Base-by-base conservation (phyloP, 2,329 filamentous ascomycete genomes). In the Chrysoporthe deuterocubensis region DNA sequence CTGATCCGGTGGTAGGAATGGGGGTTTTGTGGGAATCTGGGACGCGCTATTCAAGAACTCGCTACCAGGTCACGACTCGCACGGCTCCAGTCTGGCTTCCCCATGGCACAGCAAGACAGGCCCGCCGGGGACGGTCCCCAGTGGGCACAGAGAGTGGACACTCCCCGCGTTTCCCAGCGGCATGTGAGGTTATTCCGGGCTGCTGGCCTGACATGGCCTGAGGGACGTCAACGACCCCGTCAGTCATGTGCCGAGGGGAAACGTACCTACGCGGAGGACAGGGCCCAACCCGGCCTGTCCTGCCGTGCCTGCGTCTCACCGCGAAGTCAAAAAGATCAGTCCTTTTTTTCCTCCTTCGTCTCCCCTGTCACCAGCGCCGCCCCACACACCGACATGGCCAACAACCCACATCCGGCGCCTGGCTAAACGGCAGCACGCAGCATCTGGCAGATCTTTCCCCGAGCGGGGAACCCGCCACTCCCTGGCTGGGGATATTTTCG, bases 391-490 rank as follows among this genome's bases (percentile, higher is more conserved):
- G 16, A 16, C 26, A 32, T 13, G 32, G 50, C 50, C 26, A 26
- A 54, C 32, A 32, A 9, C 6, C 37, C 37, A 9, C 9, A 26
- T 40, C 58, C 8, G 21, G 43, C 59, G 40, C 37, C 26, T 50
- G 58, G 32, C 42, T 32, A 21, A 64, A 54, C 26, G 26, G 14
- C 34, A 62, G 62, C 37, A 62, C 46, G 64, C 44, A 67, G 62
- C 42, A 64, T 3, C 44, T 62, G 42, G 65, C 43, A 14, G 50
- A 48, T 58, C 63, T 67, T 67, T 60, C 26, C 61, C 65, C 34
- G 60, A 69, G 68, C 58, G 62, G 68, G 68, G 68, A 69, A 69
- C 34, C 67, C 65, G 67, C 34, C 50, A 60, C 40, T 46, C 40
- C 67, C 62, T 69, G 67, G 67, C 65, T 62, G 50, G 16, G 43